A percentile compares a stretch with the other conserved stretches of the same genome.
phyloP scores from a whole-genome alignment of 1,284 basidiomycete genomes.

The Lignosus rhinocerotis region DNA sequence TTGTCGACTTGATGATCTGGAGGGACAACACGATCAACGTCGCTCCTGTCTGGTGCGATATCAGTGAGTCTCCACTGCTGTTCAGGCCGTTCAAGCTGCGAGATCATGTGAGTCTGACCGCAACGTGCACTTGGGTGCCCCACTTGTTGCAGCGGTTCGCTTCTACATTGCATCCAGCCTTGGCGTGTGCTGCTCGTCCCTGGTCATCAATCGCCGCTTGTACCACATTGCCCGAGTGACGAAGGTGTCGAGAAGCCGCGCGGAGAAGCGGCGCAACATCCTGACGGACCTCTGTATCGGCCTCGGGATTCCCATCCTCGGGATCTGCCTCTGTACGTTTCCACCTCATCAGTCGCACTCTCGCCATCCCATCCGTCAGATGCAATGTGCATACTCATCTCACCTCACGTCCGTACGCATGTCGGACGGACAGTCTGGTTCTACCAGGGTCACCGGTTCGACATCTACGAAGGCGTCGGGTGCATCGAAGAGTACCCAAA shows the following conservation, averaged over 20 bases:
- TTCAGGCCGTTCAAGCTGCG: not conserved
- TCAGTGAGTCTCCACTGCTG: slow-evolving; percentile 38
- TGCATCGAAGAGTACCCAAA: slow-evolving; percentile 36
- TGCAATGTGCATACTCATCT: not conserved
- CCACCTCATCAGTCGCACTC: not conserved
- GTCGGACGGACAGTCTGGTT: not conserved
- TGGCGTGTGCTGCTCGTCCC: slow-evolving; percentile 52
- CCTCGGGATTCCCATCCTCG: slow-evolving; percentile 50
- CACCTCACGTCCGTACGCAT: not conserved
- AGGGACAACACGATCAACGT: slow-evolving; percentile 39
- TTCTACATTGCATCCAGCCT: slow-evolving; percentile 40
- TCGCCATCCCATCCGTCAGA: not conserved
- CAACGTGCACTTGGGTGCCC: not conserved
- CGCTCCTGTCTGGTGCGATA: slow-evolving; percentile 55
- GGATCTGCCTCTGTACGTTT: not conserved
- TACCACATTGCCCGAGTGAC: slow-evolving; percentile 44
- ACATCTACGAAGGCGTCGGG: slow-evolving; percentile 41
- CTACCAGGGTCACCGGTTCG: slow-evolving; percentile 37
- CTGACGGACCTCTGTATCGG: slow-evolving; percentile 48
- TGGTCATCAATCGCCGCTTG: slow-evolving; percentile 49
- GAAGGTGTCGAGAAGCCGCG: slow-evolving; percentile 38
- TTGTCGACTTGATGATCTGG: slow-evolving; percentile 64
- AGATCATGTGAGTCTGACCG: not conserved
- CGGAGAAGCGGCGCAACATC: slow-evolving; percentile 36
- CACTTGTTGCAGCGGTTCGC: not conserved